phyloP scores from a whole-genome alignment of 2,329 filamentous ascomycete genomes.

The Didymella pomorum region DNA sequence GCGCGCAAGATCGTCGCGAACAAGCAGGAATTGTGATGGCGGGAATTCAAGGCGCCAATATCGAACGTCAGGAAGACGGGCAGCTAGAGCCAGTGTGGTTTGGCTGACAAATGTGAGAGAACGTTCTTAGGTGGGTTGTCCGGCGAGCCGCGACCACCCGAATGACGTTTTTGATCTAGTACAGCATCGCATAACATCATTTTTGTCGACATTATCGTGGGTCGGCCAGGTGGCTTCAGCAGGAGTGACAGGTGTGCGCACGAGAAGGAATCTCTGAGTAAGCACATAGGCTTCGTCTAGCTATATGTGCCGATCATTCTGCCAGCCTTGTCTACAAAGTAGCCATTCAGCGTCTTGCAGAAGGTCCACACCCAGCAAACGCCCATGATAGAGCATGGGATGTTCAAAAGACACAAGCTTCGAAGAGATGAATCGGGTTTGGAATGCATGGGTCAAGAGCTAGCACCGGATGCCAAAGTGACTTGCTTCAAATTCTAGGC shows the following conservation, averaged over 20 bases:
- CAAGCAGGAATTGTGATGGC: constrained; percentile 6
- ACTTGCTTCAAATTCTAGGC: background rate
- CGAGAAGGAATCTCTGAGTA: background rate
- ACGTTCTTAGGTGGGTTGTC: constrained; percentile 1
- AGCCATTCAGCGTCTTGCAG: background rate
- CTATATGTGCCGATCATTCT: background rate
- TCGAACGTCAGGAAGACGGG: constrained; percentile 7
- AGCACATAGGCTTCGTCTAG: background rate
- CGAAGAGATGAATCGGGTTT: background rate
- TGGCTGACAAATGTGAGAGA: constrained; percentile 20
- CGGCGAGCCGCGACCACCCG: constrained; percentile 19
- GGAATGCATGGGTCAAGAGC: background rate
- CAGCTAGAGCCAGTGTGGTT: constrained; percentile 9
- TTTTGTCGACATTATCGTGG: background rate
- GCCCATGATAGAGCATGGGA: background rate
- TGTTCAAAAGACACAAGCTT: background rate
- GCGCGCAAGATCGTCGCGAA: constrained; percentile 5
- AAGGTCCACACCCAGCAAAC: background rate
- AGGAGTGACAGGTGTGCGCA: background rate
- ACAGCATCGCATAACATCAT: constrained; percentile 13
- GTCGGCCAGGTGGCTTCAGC: background rate
- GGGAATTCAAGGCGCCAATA: constrained; percentile 5
- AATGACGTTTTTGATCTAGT: constrained; percentile 9
- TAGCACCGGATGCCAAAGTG: background rate
- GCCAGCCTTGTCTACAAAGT: background rate